Evolutionary conservation across 345 rosid species (phyloP), one percentile per base, ranked within the genome.

Genomic region (Kandelia obovata): DNA sequence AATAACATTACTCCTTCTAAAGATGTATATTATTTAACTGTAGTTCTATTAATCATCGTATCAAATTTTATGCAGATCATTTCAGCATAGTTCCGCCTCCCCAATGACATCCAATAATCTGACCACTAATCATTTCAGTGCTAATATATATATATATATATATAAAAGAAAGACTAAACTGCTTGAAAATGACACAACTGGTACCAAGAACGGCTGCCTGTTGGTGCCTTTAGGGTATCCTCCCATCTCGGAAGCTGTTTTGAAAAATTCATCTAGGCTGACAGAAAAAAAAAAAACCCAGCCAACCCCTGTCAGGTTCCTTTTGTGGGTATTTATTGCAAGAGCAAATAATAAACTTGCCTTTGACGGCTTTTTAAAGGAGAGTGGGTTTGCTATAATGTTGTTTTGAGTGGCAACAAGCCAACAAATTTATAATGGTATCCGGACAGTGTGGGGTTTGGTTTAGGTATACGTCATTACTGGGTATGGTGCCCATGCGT

Each of bases 351-450:
- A 26, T 1, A 51, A 5, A 61, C 21, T 28, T 46, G 32, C 49
- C 28, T 23, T 51, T 20, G 32, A 63, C 15, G 69, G 62, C 31
- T 67, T 43, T 70, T 52, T 68, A 34, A 64, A 67, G 69, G 75
- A 62, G 7, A 64, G 26, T 9, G 27, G 69, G 64, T 55, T 30
- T 28, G 46, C 21, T 17, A 51, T 68, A 26, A 19, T 35, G 13
- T 25, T 61, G 10, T 30, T 62, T 62, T 26, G 19, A 11, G 59
- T 3, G 49, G 17, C 4, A 15, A 39, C 16, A 10, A 39, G 15
- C 13, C 46, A 39, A 43, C 49, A 17, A 51, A 15, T 62, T n/a
- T 26, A 28, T 3, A 61, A 23, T 1, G 31, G 25, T 25, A 21
- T 0, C 3, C 2, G 52, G 21, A 31, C 9, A 9, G 52, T 30